phyloP scores from a whole-genome alignment of 441 rosid genomes.

The Viola pubescens region DNA sequence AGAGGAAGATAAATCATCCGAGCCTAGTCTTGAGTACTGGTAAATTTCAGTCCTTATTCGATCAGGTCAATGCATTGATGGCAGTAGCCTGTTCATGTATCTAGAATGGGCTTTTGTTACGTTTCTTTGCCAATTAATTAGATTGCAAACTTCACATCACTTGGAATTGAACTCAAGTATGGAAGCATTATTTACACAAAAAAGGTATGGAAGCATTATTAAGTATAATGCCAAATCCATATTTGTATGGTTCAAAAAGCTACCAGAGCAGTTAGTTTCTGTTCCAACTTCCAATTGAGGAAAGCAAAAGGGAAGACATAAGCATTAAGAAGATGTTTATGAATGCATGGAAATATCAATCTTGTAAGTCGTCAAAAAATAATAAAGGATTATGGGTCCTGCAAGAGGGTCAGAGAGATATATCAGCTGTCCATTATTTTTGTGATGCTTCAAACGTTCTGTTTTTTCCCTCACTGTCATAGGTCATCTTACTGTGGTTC shows the following conservation, averaged over 20 bases:
- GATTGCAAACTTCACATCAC: not conserved
- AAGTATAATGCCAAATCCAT: slow-evolving; percentile 1
- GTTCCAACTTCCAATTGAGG: not conserved
- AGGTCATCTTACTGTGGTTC: not conserved
- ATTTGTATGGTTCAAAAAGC: slow-evolving; percentile 8
- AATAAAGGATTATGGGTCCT: not conserved
- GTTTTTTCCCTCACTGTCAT: not conserved
- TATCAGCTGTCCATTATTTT: not conserved
- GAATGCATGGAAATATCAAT: not conserved
- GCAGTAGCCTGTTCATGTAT: not conserved
- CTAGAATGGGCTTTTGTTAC: not conserved
- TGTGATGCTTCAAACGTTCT: not conserved
- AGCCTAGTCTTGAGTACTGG: slow-evolving; percentile 98
- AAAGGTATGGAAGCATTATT: slow-evolving; percentile 3
- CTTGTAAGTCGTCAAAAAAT: not conserved
- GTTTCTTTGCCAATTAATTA: not conserved
- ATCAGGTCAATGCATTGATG: slow-evolving; percentile 1
- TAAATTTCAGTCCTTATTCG: slow-evolving; percentile 15
- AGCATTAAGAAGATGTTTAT: not conserved
- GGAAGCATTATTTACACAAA: not conserved
- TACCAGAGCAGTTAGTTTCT: not conserved
- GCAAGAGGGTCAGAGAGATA: not conserved
- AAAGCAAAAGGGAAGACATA: too few relatives aligned
- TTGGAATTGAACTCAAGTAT: too few relatives aligned
- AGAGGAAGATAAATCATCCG: slow-evolving; percentile 97